These are phyloP conservation scores for Aspergillus alliaceus DNA, from an alignment of 2,329 filamentous ascomycete species.

Conservation along the genomic window DNA sequence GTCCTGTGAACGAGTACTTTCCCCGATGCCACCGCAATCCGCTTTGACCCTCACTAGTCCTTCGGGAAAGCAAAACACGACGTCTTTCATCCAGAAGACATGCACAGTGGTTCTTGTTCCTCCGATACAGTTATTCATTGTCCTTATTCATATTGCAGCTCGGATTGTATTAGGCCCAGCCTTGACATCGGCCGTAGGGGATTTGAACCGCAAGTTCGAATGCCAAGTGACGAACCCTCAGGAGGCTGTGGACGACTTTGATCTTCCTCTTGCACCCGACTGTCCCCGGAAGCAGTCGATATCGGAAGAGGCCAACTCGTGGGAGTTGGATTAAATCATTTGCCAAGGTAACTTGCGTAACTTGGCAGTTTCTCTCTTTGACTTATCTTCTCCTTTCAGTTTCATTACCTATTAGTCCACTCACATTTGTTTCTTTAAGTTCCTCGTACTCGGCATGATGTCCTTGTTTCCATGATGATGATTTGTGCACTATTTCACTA, in stretches of 20 bases:
- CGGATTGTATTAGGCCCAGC: slow-evolving; percentile 58
- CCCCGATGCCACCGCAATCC: slow-evolving; percentile 67
- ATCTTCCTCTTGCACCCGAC: slow-evolving; percentile 36
- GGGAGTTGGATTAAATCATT: slow-evolving; percentile 31
- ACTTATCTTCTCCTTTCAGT: not conserved
- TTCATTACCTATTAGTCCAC: not conserved
- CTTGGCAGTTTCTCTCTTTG: not conserved
- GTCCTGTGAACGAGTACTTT: slow-evolving; percentile 58
- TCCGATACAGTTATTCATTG: slow-evolving; percentile 72
- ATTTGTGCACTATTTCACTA: not conserved
- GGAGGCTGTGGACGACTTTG: slow-evolving; percentile 40
- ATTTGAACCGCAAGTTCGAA: slow-evolving; percentile 18
- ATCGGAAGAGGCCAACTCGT: slow-evolving; percentile 24
- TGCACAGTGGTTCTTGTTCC: slow-evolving; percentile 75
- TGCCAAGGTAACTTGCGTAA: not conserved
- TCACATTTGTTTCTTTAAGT: not conserved
- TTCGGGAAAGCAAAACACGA: slow-evolving; percentile 55
- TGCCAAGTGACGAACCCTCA: slow-evolving; percentile 15
- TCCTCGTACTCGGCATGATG: not conserved
- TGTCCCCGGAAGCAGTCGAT: slow-evolving; percentile 17
- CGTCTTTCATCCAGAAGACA: slow-evolving; percentile 73
- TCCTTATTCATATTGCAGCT: slow-evolving; percentile 80
- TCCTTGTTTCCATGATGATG: slow-evolving; percentile 7
- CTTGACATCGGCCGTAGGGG: slow-evolving; percentile 19
- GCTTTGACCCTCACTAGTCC: slow-evolving; percentile 58